These are phyloP conservation scores for Podila horticola DNA, from an alignment of 192 early-diverging fungal genomes.

Conservation along the genomic window DNA sequence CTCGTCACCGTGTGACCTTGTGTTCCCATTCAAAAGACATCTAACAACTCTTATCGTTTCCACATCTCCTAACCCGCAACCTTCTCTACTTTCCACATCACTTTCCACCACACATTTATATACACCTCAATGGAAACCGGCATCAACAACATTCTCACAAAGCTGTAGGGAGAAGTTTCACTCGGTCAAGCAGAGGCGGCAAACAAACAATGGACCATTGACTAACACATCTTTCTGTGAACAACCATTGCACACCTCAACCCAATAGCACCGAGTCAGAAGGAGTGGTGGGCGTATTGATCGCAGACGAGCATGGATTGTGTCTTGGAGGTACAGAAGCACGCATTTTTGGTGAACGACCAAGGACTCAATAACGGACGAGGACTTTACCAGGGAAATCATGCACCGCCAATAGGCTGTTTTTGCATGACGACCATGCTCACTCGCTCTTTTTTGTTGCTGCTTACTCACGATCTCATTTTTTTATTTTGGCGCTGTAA, in stretches of 20 bases:
- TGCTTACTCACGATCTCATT: background rate
- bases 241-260: background rate
- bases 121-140: slow-evolving; percentile 36
- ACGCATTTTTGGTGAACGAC: no score
- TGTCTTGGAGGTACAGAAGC: slow-evolving; percentile 52
- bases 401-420: no score
- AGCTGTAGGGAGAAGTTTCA: slow-evolving; percentile 25
- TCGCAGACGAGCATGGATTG: slow-evolving; percentile 54
- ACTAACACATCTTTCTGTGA: background rate
- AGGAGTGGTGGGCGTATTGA: slow-evolving; percentile 51
- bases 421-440: no score
- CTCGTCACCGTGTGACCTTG: no score
- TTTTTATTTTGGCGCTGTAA: background rate
- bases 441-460: no score
- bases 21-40: background rate
- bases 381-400: no score
- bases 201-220: background rate
- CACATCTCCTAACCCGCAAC: background rate
- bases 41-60: background rate
- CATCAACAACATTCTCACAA: slow-evolving; percentile 50
- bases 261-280: slow-evolving; percentile 41
- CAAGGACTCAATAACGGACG: no score
- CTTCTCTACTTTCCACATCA: background rate
- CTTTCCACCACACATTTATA: background rate
- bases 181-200: background rate